phyloP scores from a whole-genome alignment of 2,329 filamentous ascomycete genomes.

The Colletotrichum sp. region DNA sequence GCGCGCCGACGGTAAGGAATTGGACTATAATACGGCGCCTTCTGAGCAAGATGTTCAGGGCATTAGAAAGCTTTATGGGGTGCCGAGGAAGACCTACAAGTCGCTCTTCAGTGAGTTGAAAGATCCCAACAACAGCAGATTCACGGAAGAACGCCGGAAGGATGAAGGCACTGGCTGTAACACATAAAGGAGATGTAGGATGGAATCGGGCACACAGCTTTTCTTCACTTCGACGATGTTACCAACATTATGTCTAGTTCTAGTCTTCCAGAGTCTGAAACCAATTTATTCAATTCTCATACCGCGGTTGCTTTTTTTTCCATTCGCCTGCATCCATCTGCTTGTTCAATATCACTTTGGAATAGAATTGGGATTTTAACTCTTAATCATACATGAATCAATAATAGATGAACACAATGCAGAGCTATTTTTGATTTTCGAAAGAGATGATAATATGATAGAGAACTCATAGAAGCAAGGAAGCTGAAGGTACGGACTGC shows the following conservation, averaged over 20 bases:
- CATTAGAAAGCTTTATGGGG: background rate
- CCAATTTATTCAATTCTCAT: background rate
- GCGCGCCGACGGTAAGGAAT: background rate
- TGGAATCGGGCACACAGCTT: background rate
- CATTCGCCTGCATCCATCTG: too few relatives aligned
- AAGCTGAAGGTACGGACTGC: background rate
- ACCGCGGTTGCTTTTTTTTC: background rate
- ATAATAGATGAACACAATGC: background rate
- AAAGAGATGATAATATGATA: background rate
- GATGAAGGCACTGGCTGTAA: background rate
- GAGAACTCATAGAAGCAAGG: rapidly evolving
- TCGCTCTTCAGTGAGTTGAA: background rate
- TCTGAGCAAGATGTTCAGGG: background rate
- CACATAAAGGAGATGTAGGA: background rate
- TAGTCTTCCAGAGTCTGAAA: background rate
- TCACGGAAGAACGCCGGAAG: background rate
- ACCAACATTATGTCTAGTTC: background rate
- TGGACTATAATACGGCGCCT: background rate
- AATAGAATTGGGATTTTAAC: background rate
- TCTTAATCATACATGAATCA: background rate
- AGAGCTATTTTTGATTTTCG: rapidly evolving
- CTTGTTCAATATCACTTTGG: background rate
- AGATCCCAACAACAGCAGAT: background rate
- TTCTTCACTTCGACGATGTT: background rate
- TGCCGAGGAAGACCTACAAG: background rate